Evolutionary conservation across 2,329 filamentous ascomycete species (phyloP).

Genomic region (Hypoxylon sp.): DNA sequence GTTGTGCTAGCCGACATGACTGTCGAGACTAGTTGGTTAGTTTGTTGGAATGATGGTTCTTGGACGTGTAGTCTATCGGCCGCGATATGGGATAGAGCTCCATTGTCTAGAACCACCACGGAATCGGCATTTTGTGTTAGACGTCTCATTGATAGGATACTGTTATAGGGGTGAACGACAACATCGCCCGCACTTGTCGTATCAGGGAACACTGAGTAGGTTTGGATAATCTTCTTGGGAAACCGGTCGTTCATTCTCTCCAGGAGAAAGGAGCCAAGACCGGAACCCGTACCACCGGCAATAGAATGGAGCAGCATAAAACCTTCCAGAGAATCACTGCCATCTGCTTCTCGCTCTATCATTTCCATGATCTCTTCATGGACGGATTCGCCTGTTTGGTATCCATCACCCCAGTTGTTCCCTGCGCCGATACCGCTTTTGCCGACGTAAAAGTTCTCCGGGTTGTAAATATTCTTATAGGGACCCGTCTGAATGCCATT

Average conservation of each 20-base stretch:
- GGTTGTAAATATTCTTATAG: conserved; percentile 99
- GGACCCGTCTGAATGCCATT: conserved; percentile 92
- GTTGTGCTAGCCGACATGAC: conserved; percentile 99
- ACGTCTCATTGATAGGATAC: conserved; percentile 88
- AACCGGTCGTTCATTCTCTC: conserved; percentile 97
- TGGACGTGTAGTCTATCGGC: conserved; percentile 95
- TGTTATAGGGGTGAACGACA: conserved; percentile 98
- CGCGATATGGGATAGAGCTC: conserved; percentile 91
- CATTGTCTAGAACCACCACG: conserved; percentile 97
- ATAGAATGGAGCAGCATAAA: conserved; percentile 99
- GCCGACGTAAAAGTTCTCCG: conserved; percentile 97
- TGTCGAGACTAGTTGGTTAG: conserved; percentile 95
- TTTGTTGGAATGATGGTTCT: conserved; percentile 95
- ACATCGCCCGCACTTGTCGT: conserved; percentile 89
- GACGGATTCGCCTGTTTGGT: conserved; percentile 90
- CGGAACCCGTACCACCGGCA: conserved; percentile 94
- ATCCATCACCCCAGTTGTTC: conserved; percentile 98
- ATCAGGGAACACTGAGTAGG: conserved; percentile 98
- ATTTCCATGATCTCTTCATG: conserved; percentile 99
- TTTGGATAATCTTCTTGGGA: conserved; percentile 99
- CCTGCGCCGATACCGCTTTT: conserved; percentile 94
- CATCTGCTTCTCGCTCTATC: conserved; percentile 98
- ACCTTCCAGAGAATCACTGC: conserved; percentile 96
- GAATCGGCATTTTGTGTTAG: conserved; percentile 97
- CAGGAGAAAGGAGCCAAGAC: conserved; percentile 93